phyloP scores from a whole-genome alignment of 495 filamentous ascomycete species.

The Cryomyces minteri region DNA sequence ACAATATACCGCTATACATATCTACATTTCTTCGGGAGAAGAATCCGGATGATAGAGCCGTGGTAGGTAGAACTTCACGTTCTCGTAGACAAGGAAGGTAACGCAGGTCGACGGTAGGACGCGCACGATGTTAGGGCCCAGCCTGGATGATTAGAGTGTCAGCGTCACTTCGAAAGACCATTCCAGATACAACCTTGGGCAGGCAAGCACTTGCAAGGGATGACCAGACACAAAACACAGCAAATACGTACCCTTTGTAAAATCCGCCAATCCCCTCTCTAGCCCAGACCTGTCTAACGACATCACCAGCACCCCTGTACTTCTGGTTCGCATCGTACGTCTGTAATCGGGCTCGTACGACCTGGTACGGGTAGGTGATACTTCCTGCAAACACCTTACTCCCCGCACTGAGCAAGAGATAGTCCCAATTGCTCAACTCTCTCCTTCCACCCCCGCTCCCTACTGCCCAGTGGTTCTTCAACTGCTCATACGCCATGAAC shows the following conservation, averaged over 20 bases:
- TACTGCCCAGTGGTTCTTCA: constrained; percentile 41
- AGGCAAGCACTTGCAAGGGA: neutral
- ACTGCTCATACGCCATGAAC: constrained; percentile 85
- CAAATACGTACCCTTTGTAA: constrained; percentile 49
- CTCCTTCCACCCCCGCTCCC: constrained; percentile 16
- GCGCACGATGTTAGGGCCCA: constrained; percentile 70
- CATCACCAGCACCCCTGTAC: constrained; percentile 57
- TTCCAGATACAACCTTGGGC: neutral
- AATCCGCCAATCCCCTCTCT: constrained; percentile 71
- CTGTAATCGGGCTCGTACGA: constrained; percentile 73
- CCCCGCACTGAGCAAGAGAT: constrained; percentile 54
- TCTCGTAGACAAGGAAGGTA: constrained; percentile 97
- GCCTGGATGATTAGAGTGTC: constrained; percentile 10
- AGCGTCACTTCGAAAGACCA: neutral
- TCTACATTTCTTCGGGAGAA: no score
- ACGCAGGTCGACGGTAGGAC: constrained; percentile 92
- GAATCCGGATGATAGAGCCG: neutral
- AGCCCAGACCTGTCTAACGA: constrained; percentile 49
- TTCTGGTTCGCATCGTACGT: constrained; percentile 55
- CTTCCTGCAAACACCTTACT: constrained; percentile 76
- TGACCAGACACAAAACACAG: neutral
- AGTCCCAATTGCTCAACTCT: constrained; percentile 54
- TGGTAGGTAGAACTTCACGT: constrained; percentile 54
- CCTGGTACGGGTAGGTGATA: constrained; percentile 86
- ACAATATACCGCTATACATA: no score